These are phyloP conservation scores for Penicillium maclennaniae DNA, from an alignment of 495 filamentous ascomycete species.

Conservation along the genomic window DNA sequence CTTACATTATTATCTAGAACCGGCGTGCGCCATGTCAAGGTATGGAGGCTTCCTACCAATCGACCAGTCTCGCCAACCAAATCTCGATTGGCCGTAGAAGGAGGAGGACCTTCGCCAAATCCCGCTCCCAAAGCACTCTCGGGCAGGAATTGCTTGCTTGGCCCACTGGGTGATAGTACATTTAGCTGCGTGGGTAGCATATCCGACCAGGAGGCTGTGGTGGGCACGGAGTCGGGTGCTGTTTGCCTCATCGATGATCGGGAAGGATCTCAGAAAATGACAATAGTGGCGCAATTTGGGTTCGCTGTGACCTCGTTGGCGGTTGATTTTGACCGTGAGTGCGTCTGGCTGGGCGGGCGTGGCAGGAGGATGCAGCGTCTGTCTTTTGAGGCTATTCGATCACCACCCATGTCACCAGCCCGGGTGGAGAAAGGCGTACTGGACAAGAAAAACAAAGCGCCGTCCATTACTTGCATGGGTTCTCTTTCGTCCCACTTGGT, in stretches of 20 bases:
- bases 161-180: slow-evolving; percentile 66
- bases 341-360: slow-evolving; percentile 55
- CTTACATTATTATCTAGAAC: slow-evolving; percentile 44
- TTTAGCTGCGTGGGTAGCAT: slow-evolving; percentile 78
- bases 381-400: slow-evolving; percentile 36
- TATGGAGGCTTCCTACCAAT: slow-evolving; percentile 77
- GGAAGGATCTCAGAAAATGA: slow-evolving; percentile 64
- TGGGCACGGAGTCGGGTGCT: slow-evolving; percentile 47
- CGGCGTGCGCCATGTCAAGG: slow-evolving; percentile 87
- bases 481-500: slow-evolving; percentile 65
- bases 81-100: slow-evolving; percentile 41
- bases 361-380: slow-evolving; percentile 38
- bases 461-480: slow-evolving; percentile 61
- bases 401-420: slow-evolving; percentile 26
- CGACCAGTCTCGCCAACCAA: slow-evolving; percentile 46
- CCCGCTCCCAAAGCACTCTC: slow-evolving; percentile 53
- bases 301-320: slow-evolving; percentile 50
- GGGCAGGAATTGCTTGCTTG: slow-evolving; percentile 57
- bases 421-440: slow-evolving; percentile 17
- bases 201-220: slow-evolving; percentile 52
- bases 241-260: slow-evolving; percentile 67
- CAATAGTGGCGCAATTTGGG: slow-evolving; percentile 28
- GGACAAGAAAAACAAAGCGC: slow-evolving; percentile 28
- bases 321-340: slow-evolving; percentile 47
- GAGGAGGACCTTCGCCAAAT: slow-evolving; percentile 33